A percentile compares a stretch with the other conserved stretches of the same genome.
phyloP scores from a whole-genome alignment of 1,139 yeast species.

The Yueomyces sp. region DNA sequence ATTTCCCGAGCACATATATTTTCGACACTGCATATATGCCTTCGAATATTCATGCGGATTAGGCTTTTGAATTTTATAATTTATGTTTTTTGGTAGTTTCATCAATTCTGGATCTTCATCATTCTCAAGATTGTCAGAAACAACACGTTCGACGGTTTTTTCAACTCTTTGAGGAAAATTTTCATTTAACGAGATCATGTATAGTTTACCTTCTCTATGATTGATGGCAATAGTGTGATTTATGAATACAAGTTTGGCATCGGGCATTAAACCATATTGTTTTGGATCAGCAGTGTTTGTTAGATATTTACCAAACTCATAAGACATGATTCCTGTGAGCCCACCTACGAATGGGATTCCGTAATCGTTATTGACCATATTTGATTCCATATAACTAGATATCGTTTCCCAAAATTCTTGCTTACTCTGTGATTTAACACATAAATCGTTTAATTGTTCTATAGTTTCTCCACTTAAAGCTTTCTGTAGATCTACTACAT shows the following conservation, averaged over 20 bases:
- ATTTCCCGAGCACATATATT: constrained; percentile 64
- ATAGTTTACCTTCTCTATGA: constrained; percentile 36
- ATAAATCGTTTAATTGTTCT: constrained; percentile 2
- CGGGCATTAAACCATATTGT: constrained; percentile 38
- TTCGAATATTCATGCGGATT: constrained; percentile 38
- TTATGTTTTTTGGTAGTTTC: constrained; percentile 12
- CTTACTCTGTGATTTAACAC: constrained; percentile 12
- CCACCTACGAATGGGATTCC: constrained; percentile 80
- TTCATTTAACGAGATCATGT: constrained; percentile 38
- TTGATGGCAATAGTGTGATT: constrained; percentile 53
- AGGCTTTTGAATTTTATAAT: constrained; percentile 33
- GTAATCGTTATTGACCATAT: constrained; percentile 12
- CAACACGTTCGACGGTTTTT: constrained; percentile 1
- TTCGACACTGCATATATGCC: constrained; percentile 56
- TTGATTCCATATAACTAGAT: constrained; percentile 35
- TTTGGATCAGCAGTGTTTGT: constrained; percentile 15
- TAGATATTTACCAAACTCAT: constrained; percentile 60
- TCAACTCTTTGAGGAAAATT: constrained; percentile 13
- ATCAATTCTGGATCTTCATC: constrained; percentile 5
- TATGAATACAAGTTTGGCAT: constrained; percentile 60
- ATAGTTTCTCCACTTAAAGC: constrained; percentile 1
- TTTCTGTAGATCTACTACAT: constrained; percentile 2
- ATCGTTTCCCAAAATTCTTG: constrained; percentile 26
- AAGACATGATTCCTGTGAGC: constrained; percentile 68
- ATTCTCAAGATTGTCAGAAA: constrained; percentile 1